Percentiles rank a stretch among this genome's conserved stretches.
Evolutionary conservation across 2,329 filamentous ascomycete species (phyloP).

Genomic region (Fusarium sp.): DNA sequence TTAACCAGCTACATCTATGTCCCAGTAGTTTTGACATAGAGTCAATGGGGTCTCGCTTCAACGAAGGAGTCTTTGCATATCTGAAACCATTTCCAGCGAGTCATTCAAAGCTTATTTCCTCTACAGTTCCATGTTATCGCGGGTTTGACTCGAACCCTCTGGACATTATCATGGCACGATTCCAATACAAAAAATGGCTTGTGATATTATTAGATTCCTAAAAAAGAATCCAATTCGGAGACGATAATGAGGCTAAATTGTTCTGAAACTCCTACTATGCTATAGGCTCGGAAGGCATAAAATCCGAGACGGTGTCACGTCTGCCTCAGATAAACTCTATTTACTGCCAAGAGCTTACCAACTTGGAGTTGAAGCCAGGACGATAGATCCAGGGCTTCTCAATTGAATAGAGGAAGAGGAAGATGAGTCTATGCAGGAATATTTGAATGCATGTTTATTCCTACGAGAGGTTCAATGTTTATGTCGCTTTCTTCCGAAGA

Average conservation of each 20-base stretch:
- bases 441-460: rapidly evolving
- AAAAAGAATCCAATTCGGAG: rapidly evolving
- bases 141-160: neutral
- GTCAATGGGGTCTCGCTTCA: rapidly evolving
- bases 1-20: no score
- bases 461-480: neutral
- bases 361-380: rapidly evolving
- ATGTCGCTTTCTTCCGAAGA: neutral
- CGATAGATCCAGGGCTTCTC: rapidly evolving
- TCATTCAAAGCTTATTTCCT: neutral
- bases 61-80: rapidly evolving
- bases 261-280: neutral
- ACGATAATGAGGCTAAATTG: neutral
- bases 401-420: rapidly evolving
- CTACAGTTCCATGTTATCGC: rapidly evolving
- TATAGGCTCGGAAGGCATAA: neutral
- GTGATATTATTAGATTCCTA: rapidly evolving
- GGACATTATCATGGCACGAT: rapidly evolving
- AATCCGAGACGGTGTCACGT: neutral
- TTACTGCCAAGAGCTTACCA: rapidly evolving
- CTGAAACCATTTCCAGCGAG: neutral
- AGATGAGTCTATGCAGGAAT: rapidly evolving
- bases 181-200: rapidly evolving
- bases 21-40: rapidly evolving
- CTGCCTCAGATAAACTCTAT: neutral